These are phyloP conservation scores for Capronia epimyces DNA, from an alignment of 2,329 filamentous ascomycete species.

Conservation along the genomic window DNA sequence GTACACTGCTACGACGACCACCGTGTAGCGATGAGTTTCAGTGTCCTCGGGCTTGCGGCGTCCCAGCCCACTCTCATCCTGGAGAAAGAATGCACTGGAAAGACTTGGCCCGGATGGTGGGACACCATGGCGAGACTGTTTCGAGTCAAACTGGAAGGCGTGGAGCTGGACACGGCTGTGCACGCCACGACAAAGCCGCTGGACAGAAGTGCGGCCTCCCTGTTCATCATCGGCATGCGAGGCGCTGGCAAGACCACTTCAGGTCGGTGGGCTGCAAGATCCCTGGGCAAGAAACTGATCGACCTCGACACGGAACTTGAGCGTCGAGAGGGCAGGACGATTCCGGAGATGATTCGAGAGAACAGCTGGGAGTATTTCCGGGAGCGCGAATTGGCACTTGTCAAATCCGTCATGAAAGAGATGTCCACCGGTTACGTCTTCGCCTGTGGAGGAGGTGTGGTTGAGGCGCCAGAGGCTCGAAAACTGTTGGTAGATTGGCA, in stretches of 20 bases:
- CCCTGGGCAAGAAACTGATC: conserved; percentile 69
- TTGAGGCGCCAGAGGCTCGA: conserved; percentile 76
- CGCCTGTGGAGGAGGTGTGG: conserved; percentile 88
- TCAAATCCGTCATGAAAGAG: conserved; percentile 68
- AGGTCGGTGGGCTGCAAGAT: conserved; percentile 74
- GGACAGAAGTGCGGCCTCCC: conserved; percentile 54
- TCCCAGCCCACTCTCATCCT: conserved; percentile 69
- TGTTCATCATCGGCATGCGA: conserved; percentile 95
- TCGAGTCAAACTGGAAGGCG: conserved; percentile 67
- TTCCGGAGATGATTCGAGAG: conserved; percentile 76
- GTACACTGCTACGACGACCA: conserved; percentile 97
- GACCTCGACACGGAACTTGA: conserved; percentile 90
- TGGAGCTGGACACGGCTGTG: conserved; percentile 49
- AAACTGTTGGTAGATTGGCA: conserved; percentile 69
- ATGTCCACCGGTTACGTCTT: conserved; percentile 73
- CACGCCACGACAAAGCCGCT: conserved; percentile 37
- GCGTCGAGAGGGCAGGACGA: conserved; percentile 63
- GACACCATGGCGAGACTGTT: conserved; percentile 77
- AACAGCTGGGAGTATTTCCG: conserved; percentile 87
- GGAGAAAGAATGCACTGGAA: conserved; percentile 88
- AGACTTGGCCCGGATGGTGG: conserved; percentile 99
- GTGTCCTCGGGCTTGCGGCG: conserved; percentile 70
- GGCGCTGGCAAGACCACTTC: conserved; percentile 95
- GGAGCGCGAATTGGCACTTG: conserved; percentile 66
- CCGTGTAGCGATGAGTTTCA: conserved; percentile 97